Evolutionary conservation across 1,139 yeast species (phyloP).

Genomic region (Geotrichum candidum): DNA sequence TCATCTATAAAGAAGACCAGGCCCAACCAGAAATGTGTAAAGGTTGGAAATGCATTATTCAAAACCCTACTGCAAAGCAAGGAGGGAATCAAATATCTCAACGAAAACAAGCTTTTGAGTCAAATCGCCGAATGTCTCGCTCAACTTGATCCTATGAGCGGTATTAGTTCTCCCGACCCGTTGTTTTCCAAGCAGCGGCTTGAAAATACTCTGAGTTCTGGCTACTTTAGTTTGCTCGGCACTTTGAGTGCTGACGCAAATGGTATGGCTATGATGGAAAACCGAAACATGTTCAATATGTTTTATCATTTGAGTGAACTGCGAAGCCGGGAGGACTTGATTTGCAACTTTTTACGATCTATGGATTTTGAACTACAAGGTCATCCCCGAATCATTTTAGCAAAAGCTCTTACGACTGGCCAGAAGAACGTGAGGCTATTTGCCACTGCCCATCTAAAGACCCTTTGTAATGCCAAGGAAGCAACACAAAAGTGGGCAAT

Average conservation of each 20-base stretch:
- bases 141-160: conserved; percentile 76
- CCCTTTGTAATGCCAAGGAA: conserved; percentile 33
- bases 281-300: conserved; percentile 81
- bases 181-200: conserved; percentile 58
- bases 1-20: conserved; percentile 53
- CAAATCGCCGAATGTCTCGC: conserved; percentile 86
- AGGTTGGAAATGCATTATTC: conserved; percentile 68
- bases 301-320: conserved; percentile 64
- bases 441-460: conserved; percentile 52
- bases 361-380: conserved; percentile 59
- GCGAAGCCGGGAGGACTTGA: conserved; percentile 52
- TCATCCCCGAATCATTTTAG: conserved; percentile 60
- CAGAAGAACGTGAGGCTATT: conserved; percentile 47
- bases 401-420: conserved; percentile 58
- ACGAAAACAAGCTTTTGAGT: conserved; percentile 70
- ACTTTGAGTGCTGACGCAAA: conserved; percentile 52
- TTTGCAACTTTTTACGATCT: conserved; percentile 51
- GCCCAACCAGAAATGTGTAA: conserved; percentile 51
- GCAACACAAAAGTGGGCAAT: conserved; percentile 39
- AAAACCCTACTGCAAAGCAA: conserved; percentile 55
- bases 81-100: conserved; percentile 63
- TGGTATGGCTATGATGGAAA: conserved; percentile 64
- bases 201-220: conserved; percentile 60
- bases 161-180: conserved; percentile 67
- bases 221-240: conserved; percentile 76